Conservation (phyloP, 169 alveolate species). For the Babesia gibsoni region DNA sequence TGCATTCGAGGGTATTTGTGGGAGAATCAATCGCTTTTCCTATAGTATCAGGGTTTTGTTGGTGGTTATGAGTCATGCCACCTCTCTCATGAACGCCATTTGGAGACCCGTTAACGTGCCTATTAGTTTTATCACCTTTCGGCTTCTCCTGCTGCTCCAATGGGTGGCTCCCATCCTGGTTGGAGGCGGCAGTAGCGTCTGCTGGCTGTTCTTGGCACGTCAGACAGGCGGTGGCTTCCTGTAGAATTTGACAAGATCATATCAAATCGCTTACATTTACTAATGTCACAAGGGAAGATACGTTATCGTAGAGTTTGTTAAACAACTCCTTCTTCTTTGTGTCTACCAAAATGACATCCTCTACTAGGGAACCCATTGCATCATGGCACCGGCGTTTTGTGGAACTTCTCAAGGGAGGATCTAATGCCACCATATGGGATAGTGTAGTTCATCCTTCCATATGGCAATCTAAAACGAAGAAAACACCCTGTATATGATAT, state of each 20-base stretch:
- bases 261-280: constrained; percentile 19
- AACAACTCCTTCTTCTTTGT: constrained; percentile 48
- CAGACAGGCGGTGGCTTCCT: constrained; percentile 40
- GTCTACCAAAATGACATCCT: constrained; percentile 41
- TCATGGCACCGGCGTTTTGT: constrained; percentile 50
- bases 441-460: too few species aligned
- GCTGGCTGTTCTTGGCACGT: too few species aligned
- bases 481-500: too few species aligned
- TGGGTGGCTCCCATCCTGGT: not conserved
- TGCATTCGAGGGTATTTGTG: not conserved
- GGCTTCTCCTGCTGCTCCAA: not conserved
- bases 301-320: constrained; percentile 18
- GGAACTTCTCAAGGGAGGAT: constrained; percentile 36
- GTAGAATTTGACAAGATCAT: not conserved
- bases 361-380: constrained; percentile 51
- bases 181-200: too few species aligned
- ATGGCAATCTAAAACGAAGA: too few species aligned
- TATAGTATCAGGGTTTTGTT: not conserved
- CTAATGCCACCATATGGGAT: constrained; percentile 90
- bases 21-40: not conserved
- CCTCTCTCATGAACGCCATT: not conserved
- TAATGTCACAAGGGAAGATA: constrained; percentile 6
- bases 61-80: not conserved
- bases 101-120: not conserved
- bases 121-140: not conserved